These are phyloP conservation scores for Talaromyces sp. DNA, from an alignment of 2,329 filamentous ascomycete species.

Conservation along the genomic window DNA sequence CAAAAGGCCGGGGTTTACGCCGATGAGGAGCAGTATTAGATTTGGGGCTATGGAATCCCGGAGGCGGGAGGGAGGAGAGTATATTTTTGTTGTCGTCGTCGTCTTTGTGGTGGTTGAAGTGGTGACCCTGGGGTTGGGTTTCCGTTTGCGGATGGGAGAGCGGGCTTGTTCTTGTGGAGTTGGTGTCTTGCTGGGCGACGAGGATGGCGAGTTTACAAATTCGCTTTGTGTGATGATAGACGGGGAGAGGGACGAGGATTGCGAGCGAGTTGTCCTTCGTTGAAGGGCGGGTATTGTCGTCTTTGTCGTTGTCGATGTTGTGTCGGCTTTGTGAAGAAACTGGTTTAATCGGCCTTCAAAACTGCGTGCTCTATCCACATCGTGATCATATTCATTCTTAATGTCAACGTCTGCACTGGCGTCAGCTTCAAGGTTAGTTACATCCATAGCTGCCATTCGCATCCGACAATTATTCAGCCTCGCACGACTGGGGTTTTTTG, in stretches of 20 bases:
- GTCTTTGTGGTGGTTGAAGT: not conserved
- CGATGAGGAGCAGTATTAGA: conserved; percentile 47
- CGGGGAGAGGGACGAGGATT: not conserved
- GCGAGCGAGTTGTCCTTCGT: conserved; percentile 6
- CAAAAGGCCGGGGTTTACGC: conserved; percentile 50
- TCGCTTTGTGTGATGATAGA: not conserved
- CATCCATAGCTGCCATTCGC: not conserved
- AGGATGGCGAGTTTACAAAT: not conserved
- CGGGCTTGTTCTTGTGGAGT: not conserved
- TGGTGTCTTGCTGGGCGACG: not conserved
- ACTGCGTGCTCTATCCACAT: conserved; percentile 31
- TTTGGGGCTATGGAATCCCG: conserved; percentile 45
- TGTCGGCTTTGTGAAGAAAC: conserved; percentile 30
- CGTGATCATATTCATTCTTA: conserved; percentile 3
- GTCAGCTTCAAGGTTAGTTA: not conserved
- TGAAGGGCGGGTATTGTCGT: not conserved
- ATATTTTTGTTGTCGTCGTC: conserved; percentile 13
- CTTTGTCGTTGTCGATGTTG: not conserved
- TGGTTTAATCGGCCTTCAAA: conserved; percentile 37
- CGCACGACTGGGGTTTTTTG: not conserved
- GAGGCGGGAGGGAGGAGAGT: conserved; percentile 36
- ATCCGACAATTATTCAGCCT: not conserved
- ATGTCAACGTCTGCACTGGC: not conserved
- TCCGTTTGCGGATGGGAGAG: conserved; percentile 6
- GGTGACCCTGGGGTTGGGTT: not conserved